Base-by-base conservation (phyloP, 306 rosid species). In the Medicago ruthenica region DNA sequence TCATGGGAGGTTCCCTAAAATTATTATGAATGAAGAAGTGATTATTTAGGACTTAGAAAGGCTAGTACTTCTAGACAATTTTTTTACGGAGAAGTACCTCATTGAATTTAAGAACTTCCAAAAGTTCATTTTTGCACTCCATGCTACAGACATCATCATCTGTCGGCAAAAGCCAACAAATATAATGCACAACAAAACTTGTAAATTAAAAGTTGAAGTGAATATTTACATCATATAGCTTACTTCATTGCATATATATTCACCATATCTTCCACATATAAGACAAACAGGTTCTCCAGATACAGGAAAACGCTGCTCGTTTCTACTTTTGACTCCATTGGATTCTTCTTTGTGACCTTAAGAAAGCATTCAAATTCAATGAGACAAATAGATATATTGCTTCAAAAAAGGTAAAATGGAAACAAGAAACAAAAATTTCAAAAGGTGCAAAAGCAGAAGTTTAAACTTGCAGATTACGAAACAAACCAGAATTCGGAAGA, bases 241-340 rank as follows among this genome's bases (percentile, higher is more conserved):
- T 77, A 90, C 98, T 88, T 87, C 89, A 50, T 93, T 76, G 85
- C 95, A 89, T 85, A 93, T 90, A 71, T 93, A 90, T 80, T 93
- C 98, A 67, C 97, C 98, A 60, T 86, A 93, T 89, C 88, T 89
- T 48, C 97, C 92, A 72, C 98, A 93, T 40, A 93, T 67, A 51
- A 90, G 83, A 84, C 97, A 93, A 86, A 82, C 81, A 73, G 98
- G 97, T 76, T 93, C 98, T 70, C 95, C 97, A 12, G 88, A 76
- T 15, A 61, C 61, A 70, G 97, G 97, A 72, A 83, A 87, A 15
- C 91, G 87, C 63, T 93, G 98, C 67, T 89, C 90, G 71, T 67
- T 78, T 89, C 87, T 88, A 67, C 85, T 82, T 80, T 89, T 85
- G 62, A 90, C 70, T 66, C 76, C 85, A 79, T 82, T 84, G 62